Evolutionary conservation across 768 basidiomycete genomes (phyloP).

Genomic region (Termitomyces sp.): DNA sequence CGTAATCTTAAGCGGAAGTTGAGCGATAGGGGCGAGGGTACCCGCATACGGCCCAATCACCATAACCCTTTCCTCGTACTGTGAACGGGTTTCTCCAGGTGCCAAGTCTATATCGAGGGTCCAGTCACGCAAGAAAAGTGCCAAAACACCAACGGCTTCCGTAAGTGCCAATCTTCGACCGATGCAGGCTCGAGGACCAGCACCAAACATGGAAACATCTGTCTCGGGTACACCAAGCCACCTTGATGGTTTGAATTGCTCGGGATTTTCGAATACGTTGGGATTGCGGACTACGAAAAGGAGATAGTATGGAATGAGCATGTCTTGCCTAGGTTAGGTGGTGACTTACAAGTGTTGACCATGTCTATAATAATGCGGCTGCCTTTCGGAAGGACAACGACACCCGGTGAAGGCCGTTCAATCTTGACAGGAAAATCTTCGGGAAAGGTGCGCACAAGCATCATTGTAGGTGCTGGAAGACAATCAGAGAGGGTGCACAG

Average conservation of each 20-base stretch:
- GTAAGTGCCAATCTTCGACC: background rate
- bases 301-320: background rate
- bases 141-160: background rate
- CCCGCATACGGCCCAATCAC: background rate
- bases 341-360: slow-evolving; percentile 18
- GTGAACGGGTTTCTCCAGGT: background rate
- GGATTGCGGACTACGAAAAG: slow-evolving; percentile 23
- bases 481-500: background rate
- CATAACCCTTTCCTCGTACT: slow-evolving; percentile 1
- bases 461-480: slow-evolving; percentile 7
- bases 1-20: background rate
- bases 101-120: background rate
- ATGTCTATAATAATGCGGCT: slow-evolving; percentile 19
- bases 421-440: slow-evolving; percentile 16
- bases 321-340: background rate
- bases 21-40: background rate
- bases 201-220: slow-evolving; percentile 16
- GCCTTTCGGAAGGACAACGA: slow-evolving; percentile 7
- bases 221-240: slow-evolving; percentile 22
- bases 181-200: slow-evolving; percentile 10
- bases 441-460: slow-evolving; percentile 20
- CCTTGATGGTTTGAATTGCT: slow-evolving; percentile 23
- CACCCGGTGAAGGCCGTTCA: background rate
- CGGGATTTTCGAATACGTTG: slow-evolving; percentile 21
- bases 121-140: background rate